These are phyloP conservation scores for Brasenia schreberi DNA, from an alignment of 164 flowering plant genomes.

Conservation along the genomic window DNA sequence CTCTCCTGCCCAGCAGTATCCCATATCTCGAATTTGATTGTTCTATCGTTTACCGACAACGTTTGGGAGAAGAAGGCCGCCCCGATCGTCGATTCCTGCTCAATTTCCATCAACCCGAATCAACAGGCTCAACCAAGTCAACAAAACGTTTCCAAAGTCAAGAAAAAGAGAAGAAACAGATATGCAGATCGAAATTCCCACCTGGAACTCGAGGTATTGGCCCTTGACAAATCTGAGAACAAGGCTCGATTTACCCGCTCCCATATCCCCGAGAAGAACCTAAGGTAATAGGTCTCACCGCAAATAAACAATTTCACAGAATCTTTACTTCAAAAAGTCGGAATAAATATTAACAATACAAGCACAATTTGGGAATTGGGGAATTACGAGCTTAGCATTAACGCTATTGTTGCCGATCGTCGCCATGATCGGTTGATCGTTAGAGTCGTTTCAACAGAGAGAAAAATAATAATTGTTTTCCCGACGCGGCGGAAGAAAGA, in stretches of 20 bases:
- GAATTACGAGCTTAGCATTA: conserved; percentile 65
- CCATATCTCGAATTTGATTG: conserved; percentile 72
- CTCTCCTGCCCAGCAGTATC: conserved; percentile 80
- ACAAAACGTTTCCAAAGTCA: background rate
- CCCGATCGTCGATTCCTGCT: conserved; percentile 67
- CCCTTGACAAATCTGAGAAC: conserved; percentile 66
- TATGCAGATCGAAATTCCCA: conserved; percentile 2
- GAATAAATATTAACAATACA: background rate
- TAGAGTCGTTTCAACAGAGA: background rate
- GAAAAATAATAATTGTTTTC: background rate
- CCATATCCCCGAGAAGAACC: conserved; percentile 70
- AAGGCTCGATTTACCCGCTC: conserved; percentile 65
- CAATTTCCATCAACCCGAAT: background rate
- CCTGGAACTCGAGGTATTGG: conserved; percentile 68
- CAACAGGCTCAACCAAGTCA: background rate
- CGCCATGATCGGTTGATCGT: conserved; percentile 27
- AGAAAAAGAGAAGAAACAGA: background rate
- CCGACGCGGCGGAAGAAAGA: background rate
- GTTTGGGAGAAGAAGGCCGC: conserved; percentile 68
- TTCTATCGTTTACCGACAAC: conserved; percentile 42
- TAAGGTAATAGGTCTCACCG: conserved; percentile 6
- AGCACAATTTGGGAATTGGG: background rate
- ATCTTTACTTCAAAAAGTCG: background rate
- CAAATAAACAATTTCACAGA: background rate
- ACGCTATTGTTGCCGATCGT: conserved; percentile 49